Base-by-base conservation (phyloP, 768 basidiomycete genomes). In the Suillus alpinus region DNA sequence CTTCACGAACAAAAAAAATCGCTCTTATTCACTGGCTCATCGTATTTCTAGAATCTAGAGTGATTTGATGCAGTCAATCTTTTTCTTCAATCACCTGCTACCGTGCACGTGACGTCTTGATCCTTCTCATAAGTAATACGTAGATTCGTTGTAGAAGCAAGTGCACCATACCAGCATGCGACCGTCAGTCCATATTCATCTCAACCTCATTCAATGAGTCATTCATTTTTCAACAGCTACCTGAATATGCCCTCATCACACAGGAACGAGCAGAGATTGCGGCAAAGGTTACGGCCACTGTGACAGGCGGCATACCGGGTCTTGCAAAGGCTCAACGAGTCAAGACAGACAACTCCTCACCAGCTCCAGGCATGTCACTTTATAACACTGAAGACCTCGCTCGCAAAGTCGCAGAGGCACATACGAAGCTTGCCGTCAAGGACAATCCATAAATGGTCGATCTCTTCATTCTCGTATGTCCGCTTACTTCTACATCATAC, bases 391-490 rank as follows among this genome's bases (percentile, higher is more conserved):
- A 89, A 61, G 91, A 92, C 63, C 71, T 94, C 6, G 78, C 85
- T 0, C 84, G 86, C 7, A 80, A 84, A 61, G 85, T 96, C 0
- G 87, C 90, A 0, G 91, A 92, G 46, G 88, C 92, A 39, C 89
- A 91, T 69, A 90, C 81, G 59, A 88, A 88, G 66, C 81, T 87
- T 20, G 84, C 87, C 0, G 76, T 88, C 34, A 90, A 88, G 63
- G 89, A 88, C 60, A 96, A 94, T 63, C 94, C 93, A 0, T 95
- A 95, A 78, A 87, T 94, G 84, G 93, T 89, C 36, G 44, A 83
- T 74, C n/a, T 52, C 41, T 29, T 41, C 26, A 18, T 18, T 4
- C 47, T 53, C 43, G 26, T 16, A 41, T 37, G 9, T 26, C 37
- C 31, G 26, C 34, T 60, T 7, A 56, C 8, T 1, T 36, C 57